Conservation (phyloP, 331 rosid species). For the Arachis monticola region DNA sequence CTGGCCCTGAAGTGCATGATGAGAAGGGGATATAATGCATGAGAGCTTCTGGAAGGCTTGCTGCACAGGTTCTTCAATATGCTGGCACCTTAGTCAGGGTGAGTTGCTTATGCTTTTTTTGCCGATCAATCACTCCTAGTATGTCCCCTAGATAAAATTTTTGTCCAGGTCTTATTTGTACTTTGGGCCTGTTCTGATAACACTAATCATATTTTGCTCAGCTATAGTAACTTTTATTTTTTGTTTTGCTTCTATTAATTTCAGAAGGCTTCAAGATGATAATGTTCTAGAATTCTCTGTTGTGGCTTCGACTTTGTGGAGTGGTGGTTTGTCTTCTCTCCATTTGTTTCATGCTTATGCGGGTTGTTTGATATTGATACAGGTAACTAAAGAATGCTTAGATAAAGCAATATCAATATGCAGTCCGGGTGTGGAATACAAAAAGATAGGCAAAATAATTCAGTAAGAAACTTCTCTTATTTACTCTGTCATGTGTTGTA, state of each 20-base stretch:
- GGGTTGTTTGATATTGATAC: conserved; percentile 37
- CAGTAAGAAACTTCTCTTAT: conserved; percentile 65
- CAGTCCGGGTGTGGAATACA: conserved; percentile 85
- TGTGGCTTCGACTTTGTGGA: neutral
- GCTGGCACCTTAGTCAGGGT: conserved; percentile 96
- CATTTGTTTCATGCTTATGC: conserved; percentile 27
- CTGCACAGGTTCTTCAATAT: conserved; percentile 93
- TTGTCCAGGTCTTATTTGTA: too few relatives aligned
- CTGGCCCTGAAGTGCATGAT: conserved; percentile 86
- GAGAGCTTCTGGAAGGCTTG: conserved; percentile 96
- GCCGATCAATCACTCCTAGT: too few relatives aligned
- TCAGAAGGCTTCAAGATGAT: conserved; percentile 20
- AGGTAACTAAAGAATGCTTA: conserved; percentile 86
- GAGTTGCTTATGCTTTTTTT: conserved; percentile 37
- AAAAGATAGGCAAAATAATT: conserved; percentile 81
- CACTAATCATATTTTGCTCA: too few relatives aligned
- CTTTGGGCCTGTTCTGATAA: too few relatives aligned
- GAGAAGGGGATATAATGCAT: conserved; percentile 79
- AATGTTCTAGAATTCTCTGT: conserved; percentile 26
- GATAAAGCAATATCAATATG: conserved; percentile 91
- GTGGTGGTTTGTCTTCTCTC: too few relatives aligned
- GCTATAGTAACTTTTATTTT: conserved; percentile 5
- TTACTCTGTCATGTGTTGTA: neutral
- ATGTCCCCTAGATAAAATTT: too few relatives aligned
- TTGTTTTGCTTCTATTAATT: conserved; percentile 1